phyloP scores from a whole-genome alignment of 225 moss, liverwort and hornwort species.

The Pseudoscleropodium purum region DNA sequence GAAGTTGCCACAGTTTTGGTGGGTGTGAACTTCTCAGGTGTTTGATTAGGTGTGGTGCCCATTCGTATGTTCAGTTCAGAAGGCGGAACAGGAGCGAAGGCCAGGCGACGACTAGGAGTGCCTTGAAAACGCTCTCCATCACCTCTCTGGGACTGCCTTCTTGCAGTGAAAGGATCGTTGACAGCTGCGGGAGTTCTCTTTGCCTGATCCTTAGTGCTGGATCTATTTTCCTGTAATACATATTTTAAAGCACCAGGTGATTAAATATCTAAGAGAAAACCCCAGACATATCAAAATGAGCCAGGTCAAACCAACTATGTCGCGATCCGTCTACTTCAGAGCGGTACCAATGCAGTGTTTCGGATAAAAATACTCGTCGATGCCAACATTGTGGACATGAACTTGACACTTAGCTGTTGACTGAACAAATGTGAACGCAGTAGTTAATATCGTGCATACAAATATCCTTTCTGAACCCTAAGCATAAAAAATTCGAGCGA shows the following conservation, averaged over 20 bases:
- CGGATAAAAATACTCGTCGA: neutral
- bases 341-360: neutral
- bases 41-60: conserved; percentile 17
- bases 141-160: conserved; percentile 23
- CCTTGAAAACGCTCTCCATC: conserved; percentile 32
- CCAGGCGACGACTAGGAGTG: conserved; percentile 41
- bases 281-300: neutral
- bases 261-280: neutral
- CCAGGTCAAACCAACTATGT: neutral
- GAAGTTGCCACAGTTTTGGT: conserved; percentile 11
- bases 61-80: conserved; percentile 46
- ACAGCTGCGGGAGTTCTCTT: conserved; percentile 18
- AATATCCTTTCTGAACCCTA: neutral
- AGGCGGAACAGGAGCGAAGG: conserved; percentile 47
- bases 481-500: neutral
- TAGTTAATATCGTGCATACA: neutral
- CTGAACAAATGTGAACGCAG: neutral
- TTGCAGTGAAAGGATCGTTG: conserved; percentile 28
- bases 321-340: neutral
- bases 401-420: neutral
- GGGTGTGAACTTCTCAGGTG: conserved; percentile 32
- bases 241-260: neutral
- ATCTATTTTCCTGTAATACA: conserved; percentile 26
- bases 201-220: conserved; percentile 14
- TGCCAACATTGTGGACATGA: neutral